phyloP scores from a whole-genome alignment of 78 protist species.

The Creolimax fragrantissima region DNA sequence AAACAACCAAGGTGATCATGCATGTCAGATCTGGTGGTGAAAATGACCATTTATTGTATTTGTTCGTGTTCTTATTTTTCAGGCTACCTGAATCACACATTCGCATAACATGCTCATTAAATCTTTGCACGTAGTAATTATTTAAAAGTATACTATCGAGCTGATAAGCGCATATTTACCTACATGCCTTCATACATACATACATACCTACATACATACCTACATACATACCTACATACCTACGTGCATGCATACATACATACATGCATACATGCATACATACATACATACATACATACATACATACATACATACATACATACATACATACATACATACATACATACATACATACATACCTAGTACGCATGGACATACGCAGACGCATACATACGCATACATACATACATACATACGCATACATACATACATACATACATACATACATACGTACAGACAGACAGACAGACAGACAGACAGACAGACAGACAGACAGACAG shows the following conservation, averaged over 20 bases:
- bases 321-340: background rate
- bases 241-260: background rate
- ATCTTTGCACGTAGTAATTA: too few relatives aligned
- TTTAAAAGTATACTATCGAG: too few relatives aligned
- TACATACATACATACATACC: background rate
- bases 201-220: background rate
- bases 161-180: too few relatives aligned
- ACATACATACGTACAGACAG: background rate
- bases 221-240: background rate
- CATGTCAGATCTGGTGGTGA: too few relatives aligned
- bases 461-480: background rate
- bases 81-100: too few relatives aligned
- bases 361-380: background rate
- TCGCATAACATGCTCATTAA: too few relatives aligned
- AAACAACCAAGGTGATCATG: too few relatives aligned
- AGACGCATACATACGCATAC: background rate
- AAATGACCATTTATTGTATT: too few relatives aligned
- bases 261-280: background rate
- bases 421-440: background rate
- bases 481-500: background rate
- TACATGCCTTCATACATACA: background rate
- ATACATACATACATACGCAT: background rate
- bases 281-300: background rate
- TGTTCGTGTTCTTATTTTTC: too few relatives aligned
- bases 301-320: background rate